Evolutionary conservation across 2,329 filamentous ascomycete genomes (phyloP).

Genomic region (Pseudopithomyces chartarum): DNA sequence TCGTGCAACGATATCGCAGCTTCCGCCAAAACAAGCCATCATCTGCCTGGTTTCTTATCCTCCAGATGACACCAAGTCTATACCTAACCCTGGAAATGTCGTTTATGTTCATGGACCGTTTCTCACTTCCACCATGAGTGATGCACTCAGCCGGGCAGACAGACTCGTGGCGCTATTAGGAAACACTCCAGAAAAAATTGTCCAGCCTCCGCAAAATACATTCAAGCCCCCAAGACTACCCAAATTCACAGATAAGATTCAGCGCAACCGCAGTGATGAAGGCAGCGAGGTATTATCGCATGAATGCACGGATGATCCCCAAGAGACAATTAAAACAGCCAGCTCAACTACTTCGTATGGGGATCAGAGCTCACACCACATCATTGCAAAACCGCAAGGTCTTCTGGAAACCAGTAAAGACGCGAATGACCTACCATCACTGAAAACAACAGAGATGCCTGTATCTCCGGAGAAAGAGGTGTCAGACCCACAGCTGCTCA

Average conservation of each 20-base stretch:
- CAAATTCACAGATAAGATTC: background rate
- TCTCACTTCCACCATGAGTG: background rate
- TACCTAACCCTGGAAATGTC: background rate
- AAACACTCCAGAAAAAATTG: background rate
- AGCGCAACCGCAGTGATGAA: no score
- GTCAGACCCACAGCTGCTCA: no score
- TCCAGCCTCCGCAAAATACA: background rate
- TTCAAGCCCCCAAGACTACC: background rate
- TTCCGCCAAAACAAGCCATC: background rate
- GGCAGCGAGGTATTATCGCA: no score
- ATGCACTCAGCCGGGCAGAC: background rate
- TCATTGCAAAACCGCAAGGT: no score
- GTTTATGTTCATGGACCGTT: background rate
- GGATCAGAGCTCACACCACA: no score
- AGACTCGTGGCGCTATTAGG: background rate
- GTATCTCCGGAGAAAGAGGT: no score
- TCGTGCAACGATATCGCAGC: background rate
- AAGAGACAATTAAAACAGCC: no score
- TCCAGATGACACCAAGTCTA: background rate
- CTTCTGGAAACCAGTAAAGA: background rate
- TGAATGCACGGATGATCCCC: background rate
- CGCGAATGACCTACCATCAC: background rate
- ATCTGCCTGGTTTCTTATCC: background rate
- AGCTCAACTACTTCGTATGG: no score
- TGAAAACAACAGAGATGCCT: background rate